Percentiles rank a stretch among this genome's conserved stretches.
These are phyloP conservation scores for Areca catechu DNA, from an alignment of 176 grass and related monocot genomes.

Conservation along the genomic window DNA sequence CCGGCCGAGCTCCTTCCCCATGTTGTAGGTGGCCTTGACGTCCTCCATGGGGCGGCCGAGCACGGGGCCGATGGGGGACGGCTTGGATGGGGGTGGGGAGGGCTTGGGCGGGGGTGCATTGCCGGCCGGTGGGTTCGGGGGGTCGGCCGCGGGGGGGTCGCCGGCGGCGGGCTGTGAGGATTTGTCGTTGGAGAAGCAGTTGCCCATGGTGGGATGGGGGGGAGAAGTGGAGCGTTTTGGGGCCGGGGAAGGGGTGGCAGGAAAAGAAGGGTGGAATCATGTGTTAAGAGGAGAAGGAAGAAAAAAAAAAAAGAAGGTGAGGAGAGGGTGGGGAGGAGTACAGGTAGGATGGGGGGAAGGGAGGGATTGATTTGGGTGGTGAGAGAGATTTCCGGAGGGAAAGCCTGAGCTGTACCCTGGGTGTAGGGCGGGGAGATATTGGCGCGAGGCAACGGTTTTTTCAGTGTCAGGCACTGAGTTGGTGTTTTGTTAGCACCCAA, in stretches of 20 bases:
- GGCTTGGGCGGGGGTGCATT: neutral
- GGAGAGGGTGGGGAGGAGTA: no score
- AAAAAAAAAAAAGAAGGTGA: no score
- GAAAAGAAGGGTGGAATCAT: neutral
- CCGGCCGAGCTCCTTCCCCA: slow-evolving; percentile 81
- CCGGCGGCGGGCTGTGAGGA: neutral
- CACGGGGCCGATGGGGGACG: slow-evolving; percentile 37
- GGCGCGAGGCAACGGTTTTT: no score
- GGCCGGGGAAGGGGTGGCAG: neutral
- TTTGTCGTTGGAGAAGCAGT: slow-evolving; percentile 51
- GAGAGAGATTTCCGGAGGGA: no score
- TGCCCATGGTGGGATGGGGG: slow-evolving; percentile 33
- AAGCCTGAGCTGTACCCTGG: no score
- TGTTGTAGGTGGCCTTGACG: slow-evolving; percentile 31
- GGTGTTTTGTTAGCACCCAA: no score
- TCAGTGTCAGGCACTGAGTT: no score
- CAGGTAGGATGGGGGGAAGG: no score
- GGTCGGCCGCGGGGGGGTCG: neutral
- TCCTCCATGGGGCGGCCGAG: slow-evolving; percentile 67
- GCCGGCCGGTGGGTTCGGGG: neutral
- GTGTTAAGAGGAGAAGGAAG: no score
- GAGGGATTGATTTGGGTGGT: no score
- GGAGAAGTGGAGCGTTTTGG: neutral
- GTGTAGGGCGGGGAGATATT: no score
- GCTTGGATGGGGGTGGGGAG: slow-evolving; percentile 21